Evolutionary conservation across 2,329 filamentous ascomycete species (phyloP).

Genomic region (Pyrenophora tritici-repentis): DNA sequence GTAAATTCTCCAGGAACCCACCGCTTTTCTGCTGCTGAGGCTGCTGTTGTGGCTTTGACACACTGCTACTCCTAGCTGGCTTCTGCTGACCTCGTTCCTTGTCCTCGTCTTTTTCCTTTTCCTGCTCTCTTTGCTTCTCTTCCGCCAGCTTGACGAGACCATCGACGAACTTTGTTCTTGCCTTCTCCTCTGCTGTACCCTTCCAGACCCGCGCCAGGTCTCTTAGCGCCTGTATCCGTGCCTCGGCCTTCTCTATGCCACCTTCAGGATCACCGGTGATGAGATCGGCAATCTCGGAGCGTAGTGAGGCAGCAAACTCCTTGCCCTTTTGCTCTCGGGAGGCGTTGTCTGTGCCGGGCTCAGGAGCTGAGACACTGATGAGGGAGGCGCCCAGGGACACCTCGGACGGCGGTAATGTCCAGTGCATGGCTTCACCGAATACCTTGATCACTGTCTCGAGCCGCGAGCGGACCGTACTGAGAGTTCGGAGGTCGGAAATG

Average conservation of each 20-base stretch:
- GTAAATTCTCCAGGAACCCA: conserved; percentile 47
- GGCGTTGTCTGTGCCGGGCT: conserved; percentile 67
- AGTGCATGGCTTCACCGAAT: conserved; percentile 95
- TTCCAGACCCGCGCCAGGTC: conserved; percentile 83
- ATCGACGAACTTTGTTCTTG: conserved; percentile 80
- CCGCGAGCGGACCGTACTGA: conserved; percentile 80
- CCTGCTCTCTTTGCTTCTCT: conserved; percentile 62
- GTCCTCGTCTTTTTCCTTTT: conserved; percentile 41
- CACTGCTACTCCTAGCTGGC: conserved; percentile 30
- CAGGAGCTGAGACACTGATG: conserved; percentile 86
- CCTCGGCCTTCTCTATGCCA: conserved; percentile 74
- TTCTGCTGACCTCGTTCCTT: conserved; percentile 25
- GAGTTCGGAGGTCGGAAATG: conserved; percentile 78
- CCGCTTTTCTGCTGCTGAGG: conserved; percentile 33
- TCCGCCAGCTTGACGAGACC: conserved; percentile 80
- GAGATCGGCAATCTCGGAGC: conserved; percentile 72
- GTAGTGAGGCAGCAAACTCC: conserved; percentile 72
- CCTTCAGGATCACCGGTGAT: conserved; percentile 60
- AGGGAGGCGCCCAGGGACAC: conserved; percentile 82
- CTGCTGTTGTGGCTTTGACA: conserved; percentile 20
- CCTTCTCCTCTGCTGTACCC: conserved; percentile 93
- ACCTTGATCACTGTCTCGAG: conserved; percentile 87
- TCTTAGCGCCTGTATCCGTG: conserved; percentile 76
- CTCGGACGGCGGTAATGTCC: conserved; percentile 87
- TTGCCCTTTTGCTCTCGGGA: conserved; percentile 86